Evolutionary conservation across 441 rosid genomes (phyloP).

Genomic region (Jatropha podagrica): DNA sequence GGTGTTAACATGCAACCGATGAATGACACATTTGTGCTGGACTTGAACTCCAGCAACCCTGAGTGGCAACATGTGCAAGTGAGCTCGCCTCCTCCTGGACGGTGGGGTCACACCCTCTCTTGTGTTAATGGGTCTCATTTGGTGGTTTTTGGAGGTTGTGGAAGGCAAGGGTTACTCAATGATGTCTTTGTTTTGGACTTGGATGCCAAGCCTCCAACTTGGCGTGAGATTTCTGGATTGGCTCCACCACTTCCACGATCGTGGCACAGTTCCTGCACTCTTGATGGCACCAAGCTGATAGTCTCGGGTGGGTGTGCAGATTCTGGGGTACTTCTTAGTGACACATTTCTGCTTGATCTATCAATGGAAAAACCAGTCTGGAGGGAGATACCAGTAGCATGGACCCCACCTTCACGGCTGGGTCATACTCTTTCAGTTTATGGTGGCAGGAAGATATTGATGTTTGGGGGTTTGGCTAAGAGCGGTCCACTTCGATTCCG

Average conservation of each 20-base stretch:
- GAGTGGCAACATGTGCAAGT: conserved; percentile 92
- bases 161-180: conserved; percentile 84
- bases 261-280: conserved; percentile 98
- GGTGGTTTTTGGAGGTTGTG: conserved; percentile 97
- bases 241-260: conserved; percentile 98
- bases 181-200: conserved; percentile 89
- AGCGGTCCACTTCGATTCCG: conserved; percentile 85
- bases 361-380: conserved; percentile 90
- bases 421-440: conserved; percentile 89
- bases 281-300: conserved; percentile 89
- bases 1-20: conserved; percentile 98
- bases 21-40: conserved; percentile 96
- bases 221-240: conserved; percentile 91
- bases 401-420: conserved; percentile 93
- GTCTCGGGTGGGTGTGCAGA: conserved; percentile 98
- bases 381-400: conserved; percentile 87
- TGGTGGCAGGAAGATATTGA: conserved; percentile 81
- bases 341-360: conserved; percentile 84
- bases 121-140: conserved; percentile 86
- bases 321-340: conserved; percentile 90
- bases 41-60: conserved; percentile 73
- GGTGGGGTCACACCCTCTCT: conserved; percentile 96
- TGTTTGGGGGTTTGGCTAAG: conserved; percentile 96
- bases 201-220: conserved; percentile 87
- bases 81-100: conserved; percentile 96